Base-by-base conservation (phyloP, 176 grass and related monocot species). In the Aegilops umbellulata region DNA sequence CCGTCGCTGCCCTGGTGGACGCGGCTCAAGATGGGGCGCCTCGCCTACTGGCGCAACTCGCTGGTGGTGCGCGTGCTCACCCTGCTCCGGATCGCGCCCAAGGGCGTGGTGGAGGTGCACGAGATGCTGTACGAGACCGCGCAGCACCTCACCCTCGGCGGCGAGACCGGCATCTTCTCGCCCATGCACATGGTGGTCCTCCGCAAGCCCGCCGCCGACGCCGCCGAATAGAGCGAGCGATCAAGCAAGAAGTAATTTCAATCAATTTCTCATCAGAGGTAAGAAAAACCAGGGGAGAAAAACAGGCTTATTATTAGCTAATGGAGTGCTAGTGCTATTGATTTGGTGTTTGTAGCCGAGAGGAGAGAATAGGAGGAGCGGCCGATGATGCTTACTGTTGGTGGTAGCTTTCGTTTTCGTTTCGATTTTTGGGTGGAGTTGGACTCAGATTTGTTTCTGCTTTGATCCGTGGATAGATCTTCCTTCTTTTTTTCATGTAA, bases 171-270 rank as follows among this genome's bases (percentile, higher is more conserved):
- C 16, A 98, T 95, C 79, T 98, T 98, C 86, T 84, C 96, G 19
- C 96, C 96, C 58, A 98, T 98, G 96, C 96, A 98, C 92, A 95
- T 98, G 96, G 91, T 98, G 74, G 82, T 98, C 67, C 94, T 94
- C 91, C 93, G 96, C 90, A 98, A 95, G 84, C 96, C 96, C 11
- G 6, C 24, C n/a, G 23, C 57, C n/a, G 32, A 0, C 32, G 17
- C 15, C 32, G 26, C 66, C n/a, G 88, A 79, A 86, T 88, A 94
- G 83, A 63, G 49, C 16, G 46, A 47, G 49, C 49, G 49, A 53
- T 53, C 49, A 19, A 53, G 1, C 49, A 19, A 53, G 49, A 53
- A 53, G 17, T 53, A 53, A 53, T 53, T 53, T 19, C 49, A 19
- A 17, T 17, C 47, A 17, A 53, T 53, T 53, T 53, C 16, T 19